Evolutionary conservation across 2,329 filamentous ascomycete genomes (phyloP).

Genomic region (Stachybotrys elegans): DNA sequence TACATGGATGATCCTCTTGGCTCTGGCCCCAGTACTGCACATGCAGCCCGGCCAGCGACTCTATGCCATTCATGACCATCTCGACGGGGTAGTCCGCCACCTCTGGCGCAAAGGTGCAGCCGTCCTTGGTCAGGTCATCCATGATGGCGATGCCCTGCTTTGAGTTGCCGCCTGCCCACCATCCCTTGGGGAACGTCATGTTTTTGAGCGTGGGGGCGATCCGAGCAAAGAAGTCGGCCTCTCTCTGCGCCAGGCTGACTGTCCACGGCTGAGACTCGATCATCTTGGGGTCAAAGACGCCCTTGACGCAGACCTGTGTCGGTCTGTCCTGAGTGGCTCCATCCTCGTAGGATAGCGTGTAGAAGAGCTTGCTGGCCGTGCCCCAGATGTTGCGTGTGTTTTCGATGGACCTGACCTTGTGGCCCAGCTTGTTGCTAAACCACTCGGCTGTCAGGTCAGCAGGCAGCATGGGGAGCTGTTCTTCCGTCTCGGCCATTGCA

Average conservation of each 20-base stretch:
- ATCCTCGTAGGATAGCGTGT: conserved; percentile 21
- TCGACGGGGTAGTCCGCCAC: conserved; percentile 23
- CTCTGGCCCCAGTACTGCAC: conserved; percentile 29
- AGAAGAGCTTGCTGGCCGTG: conserved; percentile 22
- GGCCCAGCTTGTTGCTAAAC: conserved; percentile 15
- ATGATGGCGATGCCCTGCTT: conserved; percentile 33
- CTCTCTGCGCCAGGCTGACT: conserved; percentile 24
- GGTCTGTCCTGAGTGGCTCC: conserved; percentile 10
- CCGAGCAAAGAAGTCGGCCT: conserved; percentile 31
- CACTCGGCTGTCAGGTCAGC: conserved; percentile 16
- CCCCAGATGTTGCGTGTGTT: conserved; percentile 21
- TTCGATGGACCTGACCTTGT: conserved; percentile 14
- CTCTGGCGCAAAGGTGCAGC: conserved; percentile 27
- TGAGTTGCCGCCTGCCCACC: conserved; percentile 28
- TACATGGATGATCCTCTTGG: conserved; percentile 23
- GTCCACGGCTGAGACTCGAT: conserved; percentile 18
- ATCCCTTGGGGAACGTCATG: conserved; percentile 27
- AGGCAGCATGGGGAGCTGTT: conserved; percentile 15
- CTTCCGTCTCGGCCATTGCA: conserved; percentile 8
- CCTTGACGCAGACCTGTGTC: conserved; percentile 27
- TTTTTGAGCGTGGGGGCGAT: conserved; percentile 24
- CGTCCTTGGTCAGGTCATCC: conserved; percentile 25
- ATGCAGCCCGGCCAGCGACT: conserved; percentile 35
- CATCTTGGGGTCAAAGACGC: conserved; percentile 31
- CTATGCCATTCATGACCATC: conserved; percentile 27